Percentiles rank a stretch among this genome's conserved stretches.
phyloP scores from a whole-genome alignment of 2,329 filamentous ascomycete species.

The Colletotrichum trifolii region DNA sequence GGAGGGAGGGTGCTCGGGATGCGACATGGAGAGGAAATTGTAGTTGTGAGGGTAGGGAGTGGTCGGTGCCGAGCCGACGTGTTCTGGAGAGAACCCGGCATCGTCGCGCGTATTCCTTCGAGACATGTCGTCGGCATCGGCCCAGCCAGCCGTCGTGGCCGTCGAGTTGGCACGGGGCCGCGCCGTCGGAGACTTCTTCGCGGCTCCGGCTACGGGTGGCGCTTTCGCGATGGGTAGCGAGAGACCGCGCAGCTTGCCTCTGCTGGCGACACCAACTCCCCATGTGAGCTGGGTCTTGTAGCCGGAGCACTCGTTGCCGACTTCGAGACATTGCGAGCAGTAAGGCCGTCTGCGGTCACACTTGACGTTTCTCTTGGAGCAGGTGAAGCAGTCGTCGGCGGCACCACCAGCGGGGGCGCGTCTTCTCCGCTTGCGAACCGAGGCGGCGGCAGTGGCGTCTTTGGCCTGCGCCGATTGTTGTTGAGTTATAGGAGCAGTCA shows the following conservation, averaged over 20 bases:
- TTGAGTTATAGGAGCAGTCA: constrained; percentile 37
- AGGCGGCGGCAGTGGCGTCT: constrained; percentile 58
- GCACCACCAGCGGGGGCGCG: constrained; percentile 89
- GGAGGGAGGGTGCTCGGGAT: constrained; percentile 55
- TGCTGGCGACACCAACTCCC: constrained; percentile 94
- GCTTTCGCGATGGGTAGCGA: constrained; percentile 77
- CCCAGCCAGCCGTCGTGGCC: constrained; percentile 52
- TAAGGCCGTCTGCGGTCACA: constrained; percentile 94
- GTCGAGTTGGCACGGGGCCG: constrained; percentile 60
- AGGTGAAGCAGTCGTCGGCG: constrained; percentile 94
- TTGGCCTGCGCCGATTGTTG: constrained; percentile 53
- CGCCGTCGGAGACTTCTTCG: constrained; percentile 57
- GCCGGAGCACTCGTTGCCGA: constrained; percentile 91
- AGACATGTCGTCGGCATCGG: constrained; percentile 49
- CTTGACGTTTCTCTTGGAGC: constrained; percentile 82
- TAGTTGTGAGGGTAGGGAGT: constrained; percentile 53
- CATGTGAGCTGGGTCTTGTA: constrained; percentile 98
- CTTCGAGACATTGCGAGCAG: constrained; percentile 92
- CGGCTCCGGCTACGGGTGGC: constrained; percentile 62
- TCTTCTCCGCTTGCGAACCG: constrained; percentile 80
- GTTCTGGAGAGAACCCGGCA: constrained; percentile 50
- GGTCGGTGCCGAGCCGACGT: constrained; percentile 56
- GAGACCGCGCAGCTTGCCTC: constrained; percentile 91
- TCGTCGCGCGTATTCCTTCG: constrained; percentile 49
- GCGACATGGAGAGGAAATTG: constrained; percentile 64